phyloP scores from a whole-genome alignment of 148 eudicot genomes.

The Gaultheria prostrata region DNA sequence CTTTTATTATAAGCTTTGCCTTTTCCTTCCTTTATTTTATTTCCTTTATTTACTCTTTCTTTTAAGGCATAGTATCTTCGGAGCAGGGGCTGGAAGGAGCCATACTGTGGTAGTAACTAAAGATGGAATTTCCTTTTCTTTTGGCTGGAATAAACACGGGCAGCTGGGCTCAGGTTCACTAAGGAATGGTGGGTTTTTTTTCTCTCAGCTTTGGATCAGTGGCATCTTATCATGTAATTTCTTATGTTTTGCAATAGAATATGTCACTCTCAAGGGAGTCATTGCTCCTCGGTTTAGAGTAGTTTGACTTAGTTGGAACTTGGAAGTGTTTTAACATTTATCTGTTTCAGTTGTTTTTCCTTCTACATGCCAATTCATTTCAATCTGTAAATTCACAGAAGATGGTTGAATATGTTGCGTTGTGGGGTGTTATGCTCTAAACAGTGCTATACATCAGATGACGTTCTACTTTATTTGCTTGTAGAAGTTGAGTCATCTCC shows the following conservation, averaged over 20 bases:
- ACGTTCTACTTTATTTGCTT: constrained; percentile 15
- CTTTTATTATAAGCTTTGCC: not conserved
- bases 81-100: constrained; percentile 71
- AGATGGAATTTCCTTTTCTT: constrained; percentile 71
- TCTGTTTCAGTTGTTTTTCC: not conserved
- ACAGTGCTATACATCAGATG: not conserved
- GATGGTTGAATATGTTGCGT: not conserved
- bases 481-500: constrained; percentile 87
- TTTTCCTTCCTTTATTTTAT: not conserved
- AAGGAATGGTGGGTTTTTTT: constrained; percentile 58
- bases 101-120: constrained; percentile 81
- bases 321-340: not conserved
- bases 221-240: not conserved
- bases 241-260: not conserved
- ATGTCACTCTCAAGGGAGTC: not conserved
- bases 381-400: not conserved
- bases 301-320: not conserved
- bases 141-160: constrained; percentile 99
- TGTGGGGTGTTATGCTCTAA: not conserved
- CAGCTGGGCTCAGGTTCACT: constrained; percentile 84
- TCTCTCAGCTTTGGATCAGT: not conserved
- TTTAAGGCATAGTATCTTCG: constrained; percentile 64
- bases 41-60: not conserved
- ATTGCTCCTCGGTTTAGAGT: not conserved
- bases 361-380: not conserved